Base-by-base conservation (phyloP, 495 filamentous ascomycete genomes). In the Penicillium goetzii region DNA sequence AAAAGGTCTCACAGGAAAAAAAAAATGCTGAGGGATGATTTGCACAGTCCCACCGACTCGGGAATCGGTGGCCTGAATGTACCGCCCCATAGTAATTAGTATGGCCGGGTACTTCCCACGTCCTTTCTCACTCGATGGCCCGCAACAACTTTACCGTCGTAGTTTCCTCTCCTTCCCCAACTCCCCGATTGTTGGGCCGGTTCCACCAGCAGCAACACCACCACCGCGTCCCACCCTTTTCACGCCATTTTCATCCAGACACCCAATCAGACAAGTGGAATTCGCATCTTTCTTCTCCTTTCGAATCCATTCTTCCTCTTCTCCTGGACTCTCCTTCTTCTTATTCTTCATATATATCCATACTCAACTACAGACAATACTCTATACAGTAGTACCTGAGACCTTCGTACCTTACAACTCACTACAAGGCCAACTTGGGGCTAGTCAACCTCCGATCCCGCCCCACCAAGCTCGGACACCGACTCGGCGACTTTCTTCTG, bases 11-110 rank as follows among this genome's bases (percentile, higher is more conserved):
- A 8, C 9, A 56, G 53, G 14, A 25, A n/a, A 54, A 57, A 33
- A 65, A 71, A 68, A 65, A 55, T 68, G 68, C 38, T 71, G 68
- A 71, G 68, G 68, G 62, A 68, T 54, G 60, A 67, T 60, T 60
- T 63, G 41, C 62, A 3, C 26, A 45, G 60, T 64, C 68, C 68
- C 68, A 68, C 68, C 62, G 21, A 41, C 58, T 68, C 59, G 57
- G 61, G 64, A 68, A 30, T 66, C 68, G 65, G 64, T 59, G 64
- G 64, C 59, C 30, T 34, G 52, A 59, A 60, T 4, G 66, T 66
- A 65, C 66, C 59, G 12, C 0, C 8, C 2, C 63, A 59, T 60
- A 60, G 10, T 56, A 12, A 59, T 51, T 32, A 71, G 40, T 62
- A 59, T 67, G 56, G 30, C 7, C 5, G 21, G 63, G 63, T 69